Evolutionary conservation across 805 yeast genomes (phyloP), one percentile per base, ranked within the genome.

Genomic region (Groenewaldozyma tartarivorans): DNA sequence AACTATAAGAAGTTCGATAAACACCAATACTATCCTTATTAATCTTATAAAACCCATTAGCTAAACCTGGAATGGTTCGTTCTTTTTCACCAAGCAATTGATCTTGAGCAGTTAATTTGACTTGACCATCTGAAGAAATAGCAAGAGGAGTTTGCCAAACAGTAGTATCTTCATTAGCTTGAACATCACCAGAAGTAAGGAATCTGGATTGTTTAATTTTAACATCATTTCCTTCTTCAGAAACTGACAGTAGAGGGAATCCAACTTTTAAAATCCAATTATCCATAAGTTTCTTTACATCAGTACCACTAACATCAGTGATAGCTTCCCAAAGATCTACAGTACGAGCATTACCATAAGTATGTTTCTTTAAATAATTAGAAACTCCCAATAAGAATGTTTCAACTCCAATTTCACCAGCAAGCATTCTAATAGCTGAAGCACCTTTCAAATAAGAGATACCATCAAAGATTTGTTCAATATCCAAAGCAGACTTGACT

Each of bases 361-460:
- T 74, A 61, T 81, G 88, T 55, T 74, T 77, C 59, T 77, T 77
- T 62, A 83, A 71, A 60, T 83, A 83, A 53, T 73, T 69, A 18
- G 92, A 77, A 21, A 83, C 92, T 61, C 94, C 92, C 57, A 77
- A 77, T 51, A 81, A 74, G 61, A 82, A 82, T 22, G 66, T 71
- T 48, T 81, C 85, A 58, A 77, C 88, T 39, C 90, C 90, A 49
- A 82, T 68, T 81, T 86, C 81, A 52, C 72, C 74, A 33, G 85
- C 75, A 51, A 82, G 74, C 94, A 81, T 83, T 60, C 83, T 76
- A 60, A 81, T 71, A 45, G 81, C 67, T 4, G 86, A 77, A 16
- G 90, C 79, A 51, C 94, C 94, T 62, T 83, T 83, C 27, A 81
- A 68, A 60, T 83, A 83, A 6, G 92, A 81, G 51, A 83, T 83